Evolutionary conservation across 2,329 filamentous ascomycete species (phyloP).

Genomic region (Aureobasidium mangrovei): DNA sequence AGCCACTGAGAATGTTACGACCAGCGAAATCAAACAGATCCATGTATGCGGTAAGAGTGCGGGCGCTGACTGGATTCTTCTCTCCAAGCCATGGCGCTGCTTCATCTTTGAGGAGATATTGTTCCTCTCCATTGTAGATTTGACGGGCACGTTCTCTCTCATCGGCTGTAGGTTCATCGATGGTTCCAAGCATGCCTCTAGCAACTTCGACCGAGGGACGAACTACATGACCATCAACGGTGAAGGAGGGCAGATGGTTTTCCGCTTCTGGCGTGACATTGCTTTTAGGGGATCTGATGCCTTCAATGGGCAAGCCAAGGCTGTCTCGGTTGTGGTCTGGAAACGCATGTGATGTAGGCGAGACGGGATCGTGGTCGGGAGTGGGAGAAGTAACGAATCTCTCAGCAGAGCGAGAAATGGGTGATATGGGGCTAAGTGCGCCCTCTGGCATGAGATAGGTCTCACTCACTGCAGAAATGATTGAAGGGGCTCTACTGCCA

Average conservation of each 20-base stretch:
- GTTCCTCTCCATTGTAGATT: constrained; percentile 78
- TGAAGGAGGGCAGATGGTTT: constrained; percentile 25
- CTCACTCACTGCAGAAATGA: constrained; percentile 12
- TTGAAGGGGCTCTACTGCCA: constrained; percentile 26
- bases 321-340: background rate
- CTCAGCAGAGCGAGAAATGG: background rate
- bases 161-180: constrained; percentile 48
- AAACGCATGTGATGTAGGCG: background rate
- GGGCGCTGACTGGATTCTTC: constrained; percentile 42
- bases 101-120: constrained; percentile 67
- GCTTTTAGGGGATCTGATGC: background rate
- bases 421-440: constrained; percentile 10
- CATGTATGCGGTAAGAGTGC: constrained; percentile 73
- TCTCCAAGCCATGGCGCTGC: constrained; percentile 87
- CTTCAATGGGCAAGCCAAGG: constrained; percentile 1
- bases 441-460: background rate
- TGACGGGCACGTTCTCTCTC: constrained; percentile 70
- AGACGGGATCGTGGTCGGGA: background rate
- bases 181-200: constrained; percentile 14
- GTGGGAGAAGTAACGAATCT: constrained; percentile 2
- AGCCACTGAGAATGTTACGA: constrained; percentile 66
- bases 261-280: background rate
- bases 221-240: constrained; percentile 40
- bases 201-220: constrained; percentile 11
- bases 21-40: constrained; percentile 79